phyloP scores from a whole-genome alignment of 1,284 basidiomycete species.

The Butyriboletus regius region DNA sequence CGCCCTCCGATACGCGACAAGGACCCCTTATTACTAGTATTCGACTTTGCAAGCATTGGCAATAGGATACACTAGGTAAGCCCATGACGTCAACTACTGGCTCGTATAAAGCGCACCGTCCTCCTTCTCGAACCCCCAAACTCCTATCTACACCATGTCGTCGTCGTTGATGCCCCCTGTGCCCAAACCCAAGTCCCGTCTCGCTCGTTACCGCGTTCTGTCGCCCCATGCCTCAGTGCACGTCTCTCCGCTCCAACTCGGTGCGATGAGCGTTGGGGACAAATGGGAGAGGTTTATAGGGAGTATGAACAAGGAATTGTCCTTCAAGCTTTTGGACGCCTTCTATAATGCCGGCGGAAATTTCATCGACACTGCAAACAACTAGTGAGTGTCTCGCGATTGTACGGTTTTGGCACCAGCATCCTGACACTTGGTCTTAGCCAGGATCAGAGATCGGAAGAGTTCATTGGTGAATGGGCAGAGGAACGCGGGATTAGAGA shows the following conservation, averaged over 20 bases:
- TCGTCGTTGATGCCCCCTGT: not conserved
- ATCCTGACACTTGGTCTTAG: constrained; percentile 24
- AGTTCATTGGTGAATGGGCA: constrained; percentile 54
- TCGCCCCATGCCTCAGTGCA: constrained; percentile 37
- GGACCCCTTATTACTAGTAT: no score
- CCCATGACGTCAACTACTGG: not conserved
- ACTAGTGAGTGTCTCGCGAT: constrained; percentile 33
- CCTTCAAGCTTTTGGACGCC: constrained; percentile 45
- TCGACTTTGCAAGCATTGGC: not conserved
- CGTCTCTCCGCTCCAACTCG: constrained; percentile 48
- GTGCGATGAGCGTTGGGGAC: constrained; percentile 49
- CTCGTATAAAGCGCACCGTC: not conserved
- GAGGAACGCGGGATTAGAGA: constrained; percentile 40
- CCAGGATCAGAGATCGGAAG: constrained; percentile 46
- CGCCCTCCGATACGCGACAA: not conserved
- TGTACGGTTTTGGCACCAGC: not conserved
- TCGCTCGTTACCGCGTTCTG: constrained; percentile 39
- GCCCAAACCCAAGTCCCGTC: constrained; percentile 29
- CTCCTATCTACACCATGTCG: constrained; percentile 8
- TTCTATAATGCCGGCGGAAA: constrained; percentile 47
- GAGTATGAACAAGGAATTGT: constrained; percentile 40
- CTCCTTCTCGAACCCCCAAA: not conserved
- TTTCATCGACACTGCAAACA: constrained; percentile 51
- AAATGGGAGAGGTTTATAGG: constrained; percentile 35
- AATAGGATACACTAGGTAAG: not conserved